A percentile compares a stretch with the other conserved stretches of the same genome.
phyloP scores from a whole-genome alignment of 345 rosid genomes.

The Euphorbia tirucalli region DNA sequence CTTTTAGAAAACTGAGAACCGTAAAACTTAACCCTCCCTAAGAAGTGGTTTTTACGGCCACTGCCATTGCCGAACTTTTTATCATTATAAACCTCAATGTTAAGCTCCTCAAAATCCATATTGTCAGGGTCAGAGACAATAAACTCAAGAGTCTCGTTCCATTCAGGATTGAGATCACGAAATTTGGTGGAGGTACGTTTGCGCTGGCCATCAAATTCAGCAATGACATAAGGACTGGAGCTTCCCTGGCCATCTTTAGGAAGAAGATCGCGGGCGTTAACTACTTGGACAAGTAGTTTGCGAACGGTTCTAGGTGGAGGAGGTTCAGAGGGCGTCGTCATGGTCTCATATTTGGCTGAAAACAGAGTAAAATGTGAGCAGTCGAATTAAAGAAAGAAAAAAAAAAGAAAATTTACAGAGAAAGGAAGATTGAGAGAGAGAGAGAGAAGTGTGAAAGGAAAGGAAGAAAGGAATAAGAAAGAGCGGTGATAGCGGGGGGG shows the following conservation, averaged over 20 bases:
- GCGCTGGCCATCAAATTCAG: slow-evolving; percentile 77
- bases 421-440: slow-evolving; percentile 26
- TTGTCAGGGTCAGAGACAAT: slow-evolving; percentile 64
- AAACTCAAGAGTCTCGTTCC: slow-evolving; percentile 88
- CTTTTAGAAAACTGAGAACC: slow-evolving; percentile 68
- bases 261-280: slow-evolving; percentile 77
- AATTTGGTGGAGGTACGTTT: slow-evolving; percentile 63
- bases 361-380: background rate
- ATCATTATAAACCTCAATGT: slow-evolving; percentile 79
- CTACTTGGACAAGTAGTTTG: slow-evolving; percentile 63
- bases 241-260: slow-evolving; percentile 97
- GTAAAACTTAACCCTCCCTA: slow-evolving; percentile 82
- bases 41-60: slow-evolving; percentile 83
- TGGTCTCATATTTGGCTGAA: slow-evolving; percentile 7
- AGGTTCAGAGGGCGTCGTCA: slow-evolving; percentile 32
- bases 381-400: background rate
- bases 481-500: background rate
- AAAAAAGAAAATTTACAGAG: too few species aligned
- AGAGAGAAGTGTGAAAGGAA: background rate
- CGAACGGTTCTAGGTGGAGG: slow-evolving; percentile 33
- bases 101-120: slow-evolving; percentile 78
- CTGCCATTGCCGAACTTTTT: slow-evolving; percentile 70
- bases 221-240: slow-evolving; percentile 82
- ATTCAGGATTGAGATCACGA: slow-evolving; percentile 81
- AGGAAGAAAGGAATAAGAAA: slow-evolving; percentile 21